These are phyloP conservation scores for Kwoniella pini DNA, from an alignment of 768 basidiomycete genomes.

Conservation along the genomic window DNA sequence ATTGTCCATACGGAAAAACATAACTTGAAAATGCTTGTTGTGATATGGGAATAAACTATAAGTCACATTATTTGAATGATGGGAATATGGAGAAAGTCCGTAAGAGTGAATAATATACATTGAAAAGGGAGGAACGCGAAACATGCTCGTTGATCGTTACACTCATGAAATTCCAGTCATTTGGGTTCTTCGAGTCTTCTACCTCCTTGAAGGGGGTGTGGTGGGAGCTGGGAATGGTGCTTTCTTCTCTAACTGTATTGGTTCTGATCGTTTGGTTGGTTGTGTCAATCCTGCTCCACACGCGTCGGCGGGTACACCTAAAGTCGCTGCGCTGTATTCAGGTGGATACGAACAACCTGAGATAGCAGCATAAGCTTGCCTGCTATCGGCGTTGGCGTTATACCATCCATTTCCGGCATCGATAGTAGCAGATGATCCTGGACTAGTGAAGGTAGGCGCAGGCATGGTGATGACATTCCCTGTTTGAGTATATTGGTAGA, in stretches of 20 bases:
- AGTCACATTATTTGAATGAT: slow-evolving; percentile 5
- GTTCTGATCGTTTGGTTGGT: slow-evolving; percentile 16
- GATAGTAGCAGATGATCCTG: slow-evolving; percentile 55
- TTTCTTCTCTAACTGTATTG: background rate
- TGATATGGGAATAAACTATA: background rate
- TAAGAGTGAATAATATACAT: background rate
- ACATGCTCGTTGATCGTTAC: no score
- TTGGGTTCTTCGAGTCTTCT: background rate
- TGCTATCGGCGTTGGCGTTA: slow-evolving; percentile 32
- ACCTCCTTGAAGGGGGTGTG: slow-evolving; percentile 6
- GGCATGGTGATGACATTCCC: slow-evolving; percentile 64
- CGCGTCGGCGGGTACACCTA: slow-evolving; percentile 36
- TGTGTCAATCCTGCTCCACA: slow-evolving; percentile 47
- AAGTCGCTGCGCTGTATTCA: slow-evolving; percentile 43
- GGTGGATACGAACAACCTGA: slow-evolving; percentile 47
- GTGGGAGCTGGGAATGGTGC: slow-evolving; percentile 16
- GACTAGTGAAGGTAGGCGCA: slow-evolving; percentile 60
- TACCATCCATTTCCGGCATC: slow-evolving; percentile 63
- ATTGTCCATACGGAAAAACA: background rate
- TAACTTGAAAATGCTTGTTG: background rate
- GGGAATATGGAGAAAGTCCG: background rate
- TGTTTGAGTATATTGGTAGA: slow-evolving; percentile 70
- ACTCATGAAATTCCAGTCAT: no score
- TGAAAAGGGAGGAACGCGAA: no score
- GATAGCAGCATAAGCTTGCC: slow-evolving; percentile 35